Base-by-base conservation (phyloP, 2,329 filamentous ascomycete genomes). In the Bipolaris victoriae region DNA sequence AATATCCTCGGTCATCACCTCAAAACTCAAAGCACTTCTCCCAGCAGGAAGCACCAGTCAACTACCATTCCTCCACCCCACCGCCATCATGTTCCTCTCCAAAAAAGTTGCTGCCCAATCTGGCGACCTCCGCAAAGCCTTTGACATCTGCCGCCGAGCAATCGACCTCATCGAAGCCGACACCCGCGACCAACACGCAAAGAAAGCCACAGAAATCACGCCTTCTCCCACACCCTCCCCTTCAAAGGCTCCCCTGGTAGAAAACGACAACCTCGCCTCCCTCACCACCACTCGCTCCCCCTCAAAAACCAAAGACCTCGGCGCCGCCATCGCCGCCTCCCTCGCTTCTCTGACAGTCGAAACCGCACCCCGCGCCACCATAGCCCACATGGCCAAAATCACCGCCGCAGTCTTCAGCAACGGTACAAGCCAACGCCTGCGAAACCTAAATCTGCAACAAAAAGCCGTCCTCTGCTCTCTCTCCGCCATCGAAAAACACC, bases 61-160 rank as follows among this genome's bases (percentile, higher is more conserved):
- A 59, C 79, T 96, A 3, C 95, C 95, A 0, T 97, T 98, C 70
- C 86, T 99, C 57, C 94, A 98, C 70, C 94, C 94, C 1, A 91
- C 92, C 11, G 95, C 95, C 16, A 92, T 99, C 66, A 91, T 96
- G 70, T 88, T 99, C 43, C 96, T 94, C 74, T 90, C 95, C 7
- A 91, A 95, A 75, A 99, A 98, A 75, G 91, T 99, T 15, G 90
- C 95, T 3, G 92, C 90, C 52, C 94, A 98, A 74, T 97, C 92
- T 0, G 95, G 95, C 41, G 95, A 99, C 75, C 78, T 99, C 47
- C 90, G 95, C 59, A 97, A 96, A 76, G 94, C 93, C 0, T 97
- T 98, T 69, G 94, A 97, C 76, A 91, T 99, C 58, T 92, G 94
- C 75, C 89, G 92, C 45, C 87, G 92, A 52, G 92, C 93, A 3